These are phyloP conservation scores for Leishmania guyanensis DNA, from an alignment of 208 protist genomes.

Conservation along the genomic window DNA sequence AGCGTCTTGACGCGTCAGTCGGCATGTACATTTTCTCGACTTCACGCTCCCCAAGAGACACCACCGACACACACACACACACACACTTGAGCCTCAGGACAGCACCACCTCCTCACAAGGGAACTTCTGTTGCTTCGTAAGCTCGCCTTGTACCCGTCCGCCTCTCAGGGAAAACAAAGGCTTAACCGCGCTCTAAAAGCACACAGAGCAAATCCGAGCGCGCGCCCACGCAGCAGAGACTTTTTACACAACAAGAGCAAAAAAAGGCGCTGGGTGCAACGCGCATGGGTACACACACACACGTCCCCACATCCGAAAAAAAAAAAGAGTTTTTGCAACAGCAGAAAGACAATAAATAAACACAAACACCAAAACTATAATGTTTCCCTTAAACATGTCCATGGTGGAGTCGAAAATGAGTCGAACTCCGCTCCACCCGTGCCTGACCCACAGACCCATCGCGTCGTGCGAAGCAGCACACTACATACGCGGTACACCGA, in stretches of 20 bases:
- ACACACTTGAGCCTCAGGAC: neutral
- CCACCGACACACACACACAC: neutral
- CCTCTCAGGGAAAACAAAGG: neutral
- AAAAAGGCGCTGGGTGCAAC: neutral
- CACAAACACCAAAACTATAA: neutral
- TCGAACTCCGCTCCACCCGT: neutral
- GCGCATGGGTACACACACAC: neutral
- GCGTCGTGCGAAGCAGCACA: neutral
- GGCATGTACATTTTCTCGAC: neutral
- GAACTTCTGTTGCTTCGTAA: neutral
- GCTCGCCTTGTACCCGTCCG: neutral
- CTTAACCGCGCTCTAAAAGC: neutral
- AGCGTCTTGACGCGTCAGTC: neutral
- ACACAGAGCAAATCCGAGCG: neutral
- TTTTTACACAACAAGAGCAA: neutral
- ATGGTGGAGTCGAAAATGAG: too few species aligned
- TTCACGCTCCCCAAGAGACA: neutral
- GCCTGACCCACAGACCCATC: neutral
- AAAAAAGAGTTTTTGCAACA: neutral
- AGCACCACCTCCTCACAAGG: neutral
- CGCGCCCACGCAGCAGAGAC: neutral
- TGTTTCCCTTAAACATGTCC: neutral
- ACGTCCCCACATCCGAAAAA: too few species aligned
- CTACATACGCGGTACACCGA: neutral
- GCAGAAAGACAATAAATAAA: neutral